These are phyloP conservation scores for Ustilago shanxiensis DNA, from an alignment of 1,284 basidiomycete genomes.

Conservation along the genomic window DNA sequence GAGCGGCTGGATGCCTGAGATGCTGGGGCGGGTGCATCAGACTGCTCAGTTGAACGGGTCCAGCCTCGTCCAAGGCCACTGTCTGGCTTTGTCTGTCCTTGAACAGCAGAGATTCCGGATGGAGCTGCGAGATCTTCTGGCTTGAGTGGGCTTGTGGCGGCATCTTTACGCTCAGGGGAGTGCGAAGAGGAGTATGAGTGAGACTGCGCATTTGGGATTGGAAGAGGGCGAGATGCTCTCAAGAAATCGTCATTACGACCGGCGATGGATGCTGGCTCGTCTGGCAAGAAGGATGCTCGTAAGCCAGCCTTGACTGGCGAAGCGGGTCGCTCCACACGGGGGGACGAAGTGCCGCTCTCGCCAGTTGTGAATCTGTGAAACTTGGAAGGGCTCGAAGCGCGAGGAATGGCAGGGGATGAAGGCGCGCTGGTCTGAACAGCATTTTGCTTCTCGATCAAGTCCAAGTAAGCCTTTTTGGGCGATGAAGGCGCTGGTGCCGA, in stretches of 20 bases:
- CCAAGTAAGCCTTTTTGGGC: constrained; percentile 50
- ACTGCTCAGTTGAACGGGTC: constrained; percentile 23
- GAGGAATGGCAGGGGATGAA: constrained; percentile 39
- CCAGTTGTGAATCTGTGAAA: constrained; percentile 31
- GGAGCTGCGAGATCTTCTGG: constrained; percentile 35
- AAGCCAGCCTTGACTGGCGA: constrained; percentile 35
- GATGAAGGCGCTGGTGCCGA: constrained; percentile 23
- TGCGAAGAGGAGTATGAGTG: constrained; percentile 17
- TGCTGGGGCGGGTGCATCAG: constrained; percentile 11
- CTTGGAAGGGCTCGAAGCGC: constrained; percentile 53
- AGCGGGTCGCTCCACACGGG: constrained; percentile 30
- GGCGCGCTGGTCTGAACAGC: constrained; percentile 24
- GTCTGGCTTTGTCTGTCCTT: constrained; percentile 21
- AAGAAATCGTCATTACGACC: constrained; percentile 16
- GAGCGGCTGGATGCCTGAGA: constrained; percentile 24
- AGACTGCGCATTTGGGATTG: constrained; percentile 32
- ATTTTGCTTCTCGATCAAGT: constrained; percentile 47
- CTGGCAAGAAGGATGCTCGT: constrained; percentile 6
- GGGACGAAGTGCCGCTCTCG: constrained; percentile 31
- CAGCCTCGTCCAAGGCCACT: constrained; percentile 30
- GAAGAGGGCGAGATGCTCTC: constrained; percentile 31
- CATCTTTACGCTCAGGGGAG: constrained; percentile 44
- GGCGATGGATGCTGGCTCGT: neutral
- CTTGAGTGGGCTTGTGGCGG: constrained; percentile 55
- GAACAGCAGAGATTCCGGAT: constrained; percentile 11